These are phyloP conservation scores for Gorgonomyces haynaldii DNA, from an alignment of 192 early-diverging fungal genomes.

Conservation along the genomic window DNA sequence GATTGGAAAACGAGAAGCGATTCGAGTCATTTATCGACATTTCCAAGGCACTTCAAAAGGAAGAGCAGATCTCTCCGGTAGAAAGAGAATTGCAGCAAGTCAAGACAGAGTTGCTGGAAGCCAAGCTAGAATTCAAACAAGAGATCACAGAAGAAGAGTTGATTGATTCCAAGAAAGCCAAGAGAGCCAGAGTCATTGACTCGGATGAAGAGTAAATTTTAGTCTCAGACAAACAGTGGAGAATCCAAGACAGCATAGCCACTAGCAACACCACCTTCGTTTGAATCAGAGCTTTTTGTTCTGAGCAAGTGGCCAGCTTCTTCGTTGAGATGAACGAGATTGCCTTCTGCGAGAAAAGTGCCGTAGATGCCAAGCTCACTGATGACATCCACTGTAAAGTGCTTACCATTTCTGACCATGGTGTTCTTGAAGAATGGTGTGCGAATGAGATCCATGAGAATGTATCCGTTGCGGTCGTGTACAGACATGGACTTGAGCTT, in stretches of 20 bases:
- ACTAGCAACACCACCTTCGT: constrained; percentile 93
- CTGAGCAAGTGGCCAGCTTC: constrained; percentile 81
- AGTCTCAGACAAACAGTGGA: constrained; percentile 54
- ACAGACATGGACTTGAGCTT: constrained; percentile 38
- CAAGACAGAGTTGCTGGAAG: too few relatives aligned
- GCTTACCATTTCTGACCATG: constrained; percentile 65
- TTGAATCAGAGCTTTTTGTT: constrained; percentile 70
- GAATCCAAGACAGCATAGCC: constrained; percentile 91
- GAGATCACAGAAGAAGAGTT: too few relatives aligned
- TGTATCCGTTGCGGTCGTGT: constrained; percentile 70
- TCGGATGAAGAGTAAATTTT: too few relatives aligned
- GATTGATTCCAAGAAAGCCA: too few relatives aligned
- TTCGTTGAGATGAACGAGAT: constrained; percentile 55
- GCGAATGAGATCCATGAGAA: constrained; percentile 90
- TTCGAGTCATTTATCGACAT: too few relatives aligned
- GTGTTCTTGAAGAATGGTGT: constrained; percentile 61
- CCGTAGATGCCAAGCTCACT: constrained; percentile 95
- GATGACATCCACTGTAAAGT: constrained; percentile 61
- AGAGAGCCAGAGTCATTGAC: too few relatives aligned
- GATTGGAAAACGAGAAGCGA: too few relatives aligned
- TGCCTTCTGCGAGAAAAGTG: constrained; percentile 62
- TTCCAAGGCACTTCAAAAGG: too few relatives aligned
- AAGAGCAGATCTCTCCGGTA: too few relatives aligned
- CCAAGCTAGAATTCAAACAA: too few relatives aligned
- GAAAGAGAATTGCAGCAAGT: too few relatives aligned